A percentile compares a stretch with the other conserved stretches of the same genome.
Evolutionary conservation across 352 stramenopile species (phyloP).

Genomic region (Phytophthora macrochlamydospora): DNA sequence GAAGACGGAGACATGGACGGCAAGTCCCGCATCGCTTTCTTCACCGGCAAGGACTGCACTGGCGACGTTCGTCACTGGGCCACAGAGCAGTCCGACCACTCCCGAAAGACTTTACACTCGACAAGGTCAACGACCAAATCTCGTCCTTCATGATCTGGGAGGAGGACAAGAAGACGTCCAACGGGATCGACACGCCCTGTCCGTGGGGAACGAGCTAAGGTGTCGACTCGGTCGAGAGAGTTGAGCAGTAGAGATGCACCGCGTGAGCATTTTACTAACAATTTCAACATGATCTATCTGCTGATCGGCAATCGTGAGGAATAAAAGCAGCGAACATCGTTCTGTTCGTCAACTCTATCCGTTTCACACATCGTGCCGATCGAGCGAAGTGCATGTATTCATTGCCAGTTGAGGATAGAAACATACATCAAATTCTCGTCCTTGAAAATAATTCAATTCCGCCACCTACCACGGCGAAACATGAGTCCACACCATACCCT

Average conservation of each 20-base stretch:
- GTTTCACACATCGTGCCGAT: too few species aligned
- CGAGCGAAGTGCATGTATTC: too few species aligned
- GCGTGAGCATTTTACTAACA: background rate
- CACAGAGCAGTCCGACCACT: slow-evolving; percentile 6
- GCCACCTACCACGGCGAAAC: too few species aligned
- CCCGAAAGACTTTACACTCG: slow-evolving; percentile 24
- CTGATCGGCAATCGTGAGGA: background rate
- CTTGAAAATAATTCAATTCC: too few species aligned
- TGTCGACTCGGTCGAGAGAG: background rate
- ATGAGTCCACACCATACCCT: too few species aligned
- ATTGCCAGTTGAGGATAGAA: too few species aligned
- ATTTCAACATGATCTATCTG: background rate
- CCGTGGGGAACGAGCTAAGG: slow-evolving; percentile 24
- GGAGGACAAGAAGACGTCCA: slow-evolving; percentile 10
- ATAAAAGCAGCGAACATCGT: too few species aligned
- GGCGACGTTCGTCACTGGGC: slow-evolving; percentile 10
- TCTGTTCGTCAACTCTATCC: too few species aligned
- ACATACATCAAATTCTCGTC: too few species aligned
- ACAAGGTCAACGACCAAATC: slow-evolving; percentile 24
- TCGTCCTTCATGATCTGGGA: slow-evolving; percentile 37
- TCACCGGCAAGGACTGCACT: slow-evolving; percentile 23
- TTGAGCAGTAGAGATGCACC: background rate
- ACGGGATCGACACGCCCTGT: slow-evolving; percentile 20
- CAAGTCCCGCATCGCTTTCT: slow-evolving; percentile 14
- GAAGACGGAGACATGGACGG: slow-evolving; percentile 12